Evolutionary conservation across 768 basidiomycete genomes (phyloP), one percentile per base, ranked within the genome.

Genomic region (Inosperma sp.): DNA sequence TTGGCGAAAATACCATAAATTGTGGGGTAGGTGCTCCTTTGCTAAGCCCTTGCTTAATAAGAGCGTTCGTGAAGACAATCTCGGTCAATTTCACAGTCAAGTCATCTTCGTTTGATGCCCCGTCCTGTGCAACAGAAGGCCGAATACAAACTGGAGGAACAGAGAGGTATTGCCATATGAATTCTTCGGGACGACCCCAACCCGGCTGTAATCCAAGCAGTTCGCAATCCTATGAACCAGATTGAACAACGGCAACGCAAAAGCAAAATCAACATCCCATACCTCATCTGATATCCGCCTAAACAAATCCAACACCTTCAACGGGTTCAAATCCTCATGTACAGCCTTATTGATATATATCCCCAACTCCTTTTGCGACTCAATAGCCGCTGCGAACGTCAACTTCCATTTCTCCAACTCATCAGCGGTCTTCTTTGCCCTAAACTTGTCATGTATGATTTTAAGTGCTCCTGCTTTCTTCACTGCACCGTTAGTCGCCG

Each of bases 41-140:
- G 4, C 80, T 79, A 9, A 98, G 77, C 7, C 89, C 91, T 58
- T 91, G 85, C 65, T 91, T 91, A 61, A 99, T 92, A 23, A 96
- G 77, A 23, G 88, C 86, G 60, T 97, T 98, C 52, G 86, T 88
- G 62, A 93, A 92, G 4, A 95, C 90, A 45, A 99, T 98, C 68
- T 99, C 96, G 7, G 92, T 89, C 10, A 99, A 80, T 64, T 98
- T 99, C 55, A 95, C 93, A 0, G 96, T 98, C 26, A 99, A 75
- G 66, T 99, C 96, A 59, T 99, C 96, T 71, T 99, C 96, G 59
- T 96, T 99, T 21, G 93, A 96, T 31, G 95, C 95, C 5, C 93
- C 93, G 60, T 99, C 96, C 67, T 98, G 96, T 0, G 90, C 87
- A 1, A 99, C 96, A 3, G 93, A 96, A 0, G 96, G 96, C 39